Conservation (phyloP, 169 alveolate species). For the Eimeria falciformis region DNA sequence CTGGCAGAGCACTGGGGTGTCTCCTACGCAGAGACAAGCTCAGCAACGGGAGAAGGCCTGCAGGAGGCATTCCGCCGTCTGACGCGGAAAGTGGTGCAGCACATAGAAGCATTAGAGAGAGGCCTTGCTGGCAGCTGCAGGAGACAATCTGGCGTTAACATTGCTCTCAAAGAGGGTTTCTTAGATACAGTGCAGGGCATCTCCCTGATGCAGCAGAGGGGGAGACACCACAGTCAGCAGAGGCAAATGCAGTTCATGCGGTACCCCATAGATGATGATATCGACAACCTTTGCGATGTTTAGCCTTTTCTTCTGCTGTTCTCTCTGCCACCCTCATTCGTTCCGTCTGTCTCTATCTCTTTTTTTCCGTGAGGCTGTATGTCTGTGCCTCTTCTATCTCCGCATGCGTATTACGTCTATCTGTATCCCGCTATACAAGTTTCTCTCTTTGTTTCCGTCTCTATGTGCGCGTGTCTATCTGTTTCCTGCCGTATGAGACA, state of each 20-base stretch:
- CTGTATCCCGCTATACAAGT: too few relatives aligned
- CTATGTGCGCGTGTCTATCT: too few relatives aligned
- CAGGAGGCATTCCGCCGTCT: conserved; percentile 18
- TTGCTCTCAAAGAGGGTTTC: background rate
- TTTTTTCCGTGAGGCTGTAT: too few relatives aligned
- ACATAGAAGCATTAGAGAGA: background rate
- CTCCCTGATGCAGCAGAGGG: background rate
- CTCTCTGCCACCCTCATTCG: background rate
- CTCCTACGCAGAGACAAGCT: conserved; percentile 50
- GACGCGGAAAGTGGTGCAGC: conserved; percentile 4
- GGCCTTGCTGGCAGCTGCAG: background rate
- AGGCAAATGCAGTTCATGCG: conserved; percentile 30
- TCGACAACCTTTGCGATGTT: background rate
- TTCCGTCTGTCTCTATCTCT: too few relatives aligned
- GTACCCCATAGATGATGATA: conserved; percentile 40
- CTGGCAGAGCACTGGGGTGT: conserved; percentile 3
- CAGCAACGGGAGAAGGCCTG: conserved; percentile 32
- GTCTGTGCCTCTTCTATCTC: background rate
- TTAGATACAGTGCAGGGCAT: conserved; percentile 2
- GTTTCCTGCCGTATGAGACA: too few relatives aligned
- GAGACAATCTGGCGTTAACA: background rate
- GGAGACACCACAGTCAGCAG: background rate
- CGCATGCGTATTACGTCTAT: too few relatives aligned
- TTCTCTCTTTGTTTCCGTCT: too few relatives aligned
- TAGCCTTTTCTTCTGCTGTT: background rate